Percentiles rank a stretch among this genome's conserved stretches.
Conservation (phyloP, 2,329 filamentous ascomycete species). For the Diaporthe capsici region DNA sequence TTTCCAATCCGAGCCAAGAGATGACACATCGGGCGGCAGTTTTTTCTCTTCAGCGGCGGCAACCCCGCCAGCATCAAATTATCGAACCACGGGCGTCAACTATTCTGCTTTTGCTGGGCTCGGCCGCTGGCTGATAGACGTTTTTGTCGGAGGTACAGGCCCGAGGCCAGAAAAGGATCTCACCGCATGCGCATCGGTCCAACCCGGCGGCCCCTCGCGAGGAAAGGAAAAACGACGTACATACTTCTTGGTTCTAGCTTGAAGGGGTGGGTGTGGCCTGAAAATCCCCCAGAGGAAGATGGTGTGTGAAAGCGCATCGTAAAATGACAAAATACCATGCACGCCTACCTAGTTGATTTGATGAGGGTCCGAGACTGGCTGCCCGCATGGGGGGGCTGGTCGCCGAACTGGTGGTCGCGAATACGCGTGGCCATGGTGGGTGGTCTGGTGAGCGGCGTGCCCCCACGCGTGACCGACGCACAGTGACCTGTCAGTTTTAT, state of each 20-base stretch:
- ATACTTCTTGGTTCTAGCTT: background rate
- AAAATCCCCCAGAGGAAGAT: background rate
- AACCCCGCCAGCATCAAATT: background rate
- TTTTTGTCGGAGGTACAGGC: background rate
- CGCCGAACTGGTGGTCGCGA: constrained; percentile 6
- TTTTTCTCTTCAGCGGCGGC: background rate
- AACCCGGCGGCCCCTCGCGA: background rate
- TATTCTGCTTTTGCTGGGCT: background rate
- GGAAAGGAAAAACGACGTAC: background rate
- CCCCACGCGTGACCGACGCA: constrained; percentile 23
- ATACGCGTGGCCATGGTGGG: background rate
- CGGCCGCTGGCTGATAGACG: background rate
- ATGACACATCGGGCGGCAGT: background rate
- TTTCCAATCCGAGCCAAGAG: background rate
- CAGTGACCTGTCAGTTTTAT: constrained; percentile 26
- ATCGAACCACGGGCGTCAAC: background rate
- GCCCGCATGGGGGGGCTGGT: constrained; percentile 1
- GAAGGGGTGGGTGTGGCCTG: background rate
- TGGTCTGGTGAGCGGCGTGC: constrained; percentile 2
- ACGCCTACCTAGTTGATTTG: background rate
- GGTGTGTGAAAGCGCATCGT: background rate
- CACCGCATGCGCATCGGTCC: background rate
- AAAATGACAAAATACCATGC: background rate
- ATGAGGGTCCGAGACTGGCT: background rate
- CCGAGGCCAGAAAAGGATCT: constrained; percentile 8